Evolutionary conservation across 108 stramenopile species (phyloP).

Genomic region (Asterionellopsis glacialis): DNA sequence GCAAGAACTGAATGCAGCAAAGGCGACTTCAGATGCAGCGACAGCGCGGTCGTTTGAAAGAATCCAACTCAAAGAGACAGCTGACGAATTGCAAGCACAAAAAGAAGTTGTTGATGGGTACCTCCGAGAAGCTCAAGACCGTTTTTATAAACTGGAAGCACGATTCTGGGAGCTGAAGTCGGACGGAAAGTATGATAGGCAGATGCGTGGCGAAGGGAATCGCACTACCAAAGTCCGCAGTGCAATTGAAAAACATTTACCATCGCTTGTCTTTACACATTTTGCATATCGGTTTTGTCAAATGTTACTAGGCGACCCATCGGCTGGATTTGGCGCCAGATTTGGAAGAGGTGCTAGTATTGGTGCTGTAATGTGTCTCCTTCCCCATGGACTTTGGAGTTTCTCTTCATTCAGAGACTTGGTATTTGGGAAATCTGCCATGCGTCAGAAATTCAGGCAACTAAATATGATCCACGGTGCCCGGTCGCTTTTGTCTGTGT

Average conservation of each 20-base stretch:
- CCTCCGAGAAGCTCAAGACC: too few relatives aligned
- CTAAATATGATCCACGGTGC: constrained; percentile 51
- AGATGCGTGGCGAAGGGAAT: too few relatives aligned
- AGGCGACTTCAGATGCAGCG: too few relatives aligned
- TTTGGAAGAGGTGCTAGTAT: constrained; percentile 20
- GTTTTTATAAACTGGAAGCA: too few relatives aligned
- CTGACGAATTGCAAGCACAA: too few relatives aligned
- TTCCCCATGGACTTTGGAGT: constrained; percentile 51
- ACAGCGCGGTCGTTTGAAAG: too few relatives aligned
- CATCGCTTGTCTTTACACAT: constrained; percentile 41
- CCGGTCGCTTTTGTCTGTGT: constrained; percentile 25
- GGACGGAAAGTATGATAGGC: too few relatives aligned
- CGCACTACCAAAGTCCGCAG: constrained; percentile 48
- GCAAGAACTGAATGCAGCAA: too few relatives aligned
- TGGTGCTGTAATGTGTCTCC: constrained; percentile 21
- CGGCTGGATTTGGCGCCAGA: constrained; percentile 42
- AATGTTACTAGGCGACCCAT: constrained; percentile 44
- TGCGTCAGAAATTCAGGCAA: constrained; percentile 57
- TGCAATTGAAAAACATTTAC: constrained; percentile 53
- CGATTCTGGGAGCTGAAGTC: too few relatives aligned
- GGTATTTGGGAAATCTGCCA: constrained; percentile 58
- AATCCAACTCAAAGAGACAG: too few relatives aligned
- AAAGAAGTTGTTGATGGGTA: too few relatives aligned
- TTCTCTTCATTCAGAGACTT: constrained; percentile 46
- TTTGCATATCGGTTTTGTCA: constrained; percentile 43